phyloP scores from a whole-genome alignment of 2,329 filamentous ascomycete genomes.

The Botryotinia globosa region DNA sequence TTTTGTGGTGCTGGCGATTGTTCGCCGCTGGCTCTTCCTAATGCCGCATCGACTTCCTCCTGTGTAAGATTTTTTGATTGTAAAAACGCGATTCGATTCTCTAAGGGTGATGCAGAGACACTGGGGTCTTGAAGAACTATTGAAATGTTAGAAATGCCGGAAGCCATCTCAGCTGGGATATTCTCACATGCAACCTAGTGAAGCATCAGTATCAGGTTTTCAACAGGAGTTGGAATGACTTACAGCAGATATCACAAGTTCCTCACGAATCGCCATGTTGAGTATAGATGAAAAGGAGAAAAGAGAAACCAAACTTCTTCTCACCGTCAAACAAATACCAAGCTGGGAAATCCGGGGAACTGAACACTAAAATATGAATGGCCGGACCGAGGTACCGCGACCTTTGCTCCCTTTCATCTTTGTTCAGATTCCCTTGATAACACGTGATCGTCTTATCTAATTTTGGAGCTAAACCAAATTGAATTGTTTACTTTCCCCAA shows the following conservation, averaged over 20 bases:
- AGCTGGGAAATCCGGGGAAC: conserved; percentile 13
- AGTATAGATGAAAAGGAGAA: conserved; percentile 6
- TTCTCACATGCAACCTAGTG: conserved; percentile 39
- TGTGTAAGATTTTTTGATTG: conserved; percentile 96
- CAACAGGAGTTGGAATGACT: conserved; percentile 35
- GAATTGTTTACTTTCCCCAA: conserved; percentile 20
- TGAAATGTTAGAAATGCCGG: conserved; percentile 25
- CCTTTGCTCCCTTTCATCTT: background rate
- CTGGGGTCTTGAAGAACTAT: conserved; percentile 91
- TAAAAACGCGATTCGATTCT: conserved; percentile 88
- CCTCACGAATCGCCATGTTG: conserved; percentile 85
- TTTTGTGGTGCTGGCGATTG: conserved; percentile 41
- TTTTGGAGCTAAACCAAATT: conserved; percentile 2
- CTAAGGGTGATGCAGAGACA: conserved; percentile 82
- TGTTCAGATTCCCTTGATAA: background rate
- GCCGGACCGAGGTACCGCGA: conserved; percentile 27
- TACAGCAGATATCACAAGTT: conserved; percentile 81
- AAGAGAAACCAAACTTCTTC: background rate
- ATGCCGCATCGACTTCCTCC: conserved; percentile 85
- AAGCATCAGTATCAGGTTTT: conserved; percentile 31
- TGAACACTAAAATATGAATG: conserved; percentile 21
- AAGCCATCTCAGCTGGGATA: background rate
- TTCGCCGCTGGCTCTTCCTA: conserved; percentile 70
- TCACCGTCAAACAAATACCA: conserved; percentile 12
- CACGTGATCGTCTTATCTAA: conserved; percentile 16